These are phyloP conservation scores for Pythium dissimile DNA, from an alignment of 352 stramenopile species.

Conservation along the genomic window DNA sequence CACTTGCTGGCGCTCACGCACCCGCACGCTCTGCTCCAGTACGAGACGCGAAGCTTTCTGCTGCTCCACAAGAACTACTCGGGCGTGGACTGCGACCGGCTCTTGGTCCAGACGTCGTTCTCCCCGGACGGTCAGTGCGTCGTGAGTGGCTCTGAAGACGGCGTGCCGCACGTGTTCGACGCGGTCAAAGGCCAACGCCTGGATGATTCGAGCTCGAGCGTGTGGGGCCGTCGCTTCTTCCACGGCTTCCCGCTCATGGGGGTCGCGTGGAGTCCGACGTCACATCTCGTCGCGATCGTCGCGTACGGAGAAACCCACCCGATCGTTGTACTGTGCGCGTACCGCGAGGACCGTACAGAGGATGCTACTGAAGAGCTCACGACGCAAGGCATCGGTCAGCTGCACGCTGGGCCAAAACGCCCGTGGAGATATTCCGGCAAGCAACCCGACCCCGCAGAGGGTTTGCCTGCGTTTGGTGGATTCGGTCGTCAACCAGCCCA, in stretches of 20 bases:
- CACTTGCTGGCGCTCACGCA: slow-evolving; percentile 68
- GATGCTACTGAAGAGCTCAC: no score
- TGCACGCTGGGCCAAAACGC: background rate
- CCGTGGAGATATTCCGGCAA: no score
- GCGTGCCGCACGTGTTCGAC: slow-evolving; percentile 45
- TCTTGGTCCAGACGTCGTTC: slow-evolving; percentile 49
- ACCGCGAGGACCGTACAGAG: slow-evolving; percentile 31
- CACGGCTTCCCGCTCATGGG: slow-evolving; percentile 44
- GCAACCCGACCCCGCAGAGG: no score
- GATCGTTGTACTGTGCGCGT: slow-evolving; percentile 55
- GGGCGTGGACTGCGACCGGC: slow-evolving; percentile 40
- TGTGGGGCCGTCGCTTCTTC: slow-evolving; percentile 65
- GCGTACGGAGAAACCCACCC: slow-evolving; percentile 61
- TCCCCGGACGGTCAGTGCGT: slow-evolving; percentile 67
- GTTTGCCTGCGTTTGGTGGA: no score
- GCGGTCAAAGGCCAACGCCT: slow-evolving; percentile 52
- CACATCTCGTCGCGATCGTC: slow-evolving; percentile 61
- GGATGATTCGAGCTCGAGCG: slow-evolving; percentile 13
- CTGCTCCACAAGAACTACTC: slow-evolving; percentile 69
- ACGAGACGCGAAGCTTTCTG: slow-evolving; percentile 70
- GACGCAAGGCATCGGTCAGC: no score
- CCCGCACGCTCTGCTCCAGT: slow-evolving; percentile 59
- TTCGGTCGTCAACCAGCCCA: no score
- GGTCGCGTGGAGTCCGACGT: slow-evolving; percentile 54
- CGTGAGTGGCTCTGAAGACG: slow-evolving; percentile 59